These are phyloP conservation scores for Phycomyces nitens DNA, from an alignment of 192 early-diverging fungal species.

Conservation along the genomic window DNA sequence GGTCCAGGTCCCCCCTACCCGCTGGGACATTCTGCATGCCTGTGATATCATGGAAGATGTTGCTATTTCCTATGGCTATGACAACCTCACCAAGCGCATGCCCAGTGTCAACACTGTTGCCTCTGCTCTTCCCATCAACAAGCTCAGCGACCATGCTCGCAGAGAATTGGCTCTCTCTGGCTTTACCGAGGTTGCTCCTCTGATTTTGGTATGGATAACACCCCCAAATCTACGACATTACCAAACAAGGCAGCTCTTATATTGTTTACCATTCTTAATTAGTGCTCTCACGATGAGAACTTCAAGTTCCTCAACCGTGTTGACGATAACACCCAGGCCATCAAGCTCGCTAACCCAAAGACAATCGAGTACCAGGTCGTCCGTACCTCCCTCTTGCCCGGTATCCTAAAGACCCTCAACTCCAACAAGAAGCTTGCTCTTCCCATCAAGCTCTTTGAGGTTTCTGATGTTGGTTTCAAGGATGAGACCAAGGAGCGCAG, in stretches of 20 bases:
- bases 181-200: constrained; percentile 90
- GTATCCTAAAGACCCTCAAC: constrained; percentile 89
- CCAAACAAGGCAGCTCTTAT: too few relatives aligned
- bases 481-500: constrained; percentile 76
- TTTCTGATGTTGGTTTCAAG: constrained; percentile 90
- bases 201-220: constrained; percentile 81
- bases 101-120: constrained; percentile 83
- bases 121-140: constrained; percentile 87
- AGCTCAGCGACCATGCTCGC: constrained; percentile 83
- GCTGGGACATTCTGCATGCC: constrained; percentile 92
- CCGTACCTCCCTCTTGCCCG: constrained; percentile 87
- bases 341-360: constrained; percentile 89
- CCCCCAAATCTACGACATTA: too few relatives aligned
- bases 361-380: constrained; percentile 90
- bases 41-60: constrained; percentile 99
- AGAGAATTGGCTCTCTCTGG: constrained; percentile 85
- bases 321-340: constrained; percentile 78
- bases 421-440: constrained; percentile 84
- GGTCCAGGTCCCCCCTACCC: constrained; percentile 84
- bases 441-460: constrained; percentile 94
- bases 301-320: constrained; percentile 79
- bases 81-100: constrained; percentile 81
- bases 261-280: constrained; percentile 4
- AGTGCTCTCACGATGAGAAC: constrained; percentile 98
- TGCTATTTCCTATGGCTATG: constrained; percentile 95